These are phyloP conservation scores for Panicum virgatum DNA, from an alignment of 202 grass and related monocot genomes.

Conservation along the genomic window DNA sequence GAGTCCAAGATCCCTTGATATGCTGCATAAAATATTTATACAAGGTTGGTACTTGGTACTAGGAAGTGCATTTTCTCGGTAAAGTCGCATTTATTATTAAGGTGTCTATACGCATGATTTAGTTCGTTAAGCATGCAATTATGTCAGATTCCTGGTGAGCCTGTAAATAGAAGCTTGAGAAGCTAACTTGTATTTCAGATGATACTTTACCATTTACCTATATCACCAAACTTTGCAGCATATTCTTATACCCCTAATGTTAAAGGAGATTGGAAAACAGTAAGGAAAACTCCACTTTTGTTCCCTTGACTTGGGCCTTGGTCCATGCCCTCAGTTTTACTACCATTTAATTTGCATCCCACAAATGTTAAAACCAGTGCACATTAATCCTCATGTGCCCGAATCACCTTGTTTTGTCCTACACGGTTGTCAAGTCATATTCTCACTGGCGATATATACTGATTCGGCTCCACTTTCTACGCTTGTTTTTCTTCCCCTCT, in stretches of 20 bases:
- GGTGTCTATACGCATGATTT: background rate
- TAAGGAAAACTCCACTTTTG: background rate
- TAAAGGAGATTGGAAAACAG: background rate
- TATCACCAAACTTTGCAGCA: constrained; percentile 8
- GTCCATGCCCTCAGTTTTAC: background rate
- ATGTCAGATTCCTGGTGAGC: background rate
- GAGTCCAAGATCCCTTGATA: background rate
- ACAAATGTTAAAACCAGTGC: background rate
- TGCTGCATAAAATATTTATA: constrained; percentile 23
- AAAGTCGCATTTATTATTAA: constrained; percentile 12
- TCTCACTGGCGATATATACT: background rate
- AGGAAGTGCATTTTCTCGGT: background rate
- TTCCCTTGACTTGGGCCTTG: background rate
- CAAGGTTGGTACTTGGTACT: constrained; percentile 3
- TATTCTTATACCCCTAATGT: background rate
- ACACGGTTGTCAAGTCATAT: background rate
- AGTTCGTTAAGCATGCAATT: background rate
- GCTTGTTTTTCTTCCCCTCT: background rate
- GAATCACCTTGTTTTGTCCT: background rate
- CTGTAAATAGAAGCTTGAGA: background rate
- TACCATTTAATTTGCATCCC: constrained; percentile 4
- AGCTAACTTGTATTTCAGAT: background rate
- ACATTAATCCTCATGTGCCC: background rate
- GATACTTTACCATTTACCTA: constrained; percentile 18
- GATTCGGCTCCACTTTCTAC: background rate